Evolutionary conservation across 306 rosid genomes (phyloP), one percentile per base, ranked within the genome.

Genomic region (Canavalia ensiformis): DNA sequence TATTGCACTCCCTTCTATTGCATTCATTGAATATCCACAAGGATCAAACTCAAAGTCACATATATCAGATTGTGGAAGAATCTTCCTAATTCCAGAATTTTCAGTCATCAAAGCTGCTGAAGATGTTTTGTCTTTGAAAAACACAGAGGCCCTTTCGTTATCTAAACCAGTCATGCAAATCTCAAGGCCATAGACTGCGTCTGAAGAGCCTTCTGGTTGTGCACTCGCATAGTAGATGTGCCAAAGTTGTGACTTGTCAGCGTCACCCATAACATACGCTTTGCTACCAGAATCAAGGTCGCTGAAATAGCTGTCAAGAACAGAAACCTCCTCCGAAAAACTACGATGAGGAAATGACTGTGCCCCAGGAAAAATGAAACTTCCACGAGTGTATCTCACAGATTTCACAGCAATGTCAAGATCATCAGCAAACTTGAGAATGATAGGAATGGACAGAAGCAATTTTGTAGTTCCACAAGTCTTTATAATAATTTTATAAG

Each of bases 21-120:
- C 90, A 66, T 95, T 95, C 99, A 95, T 95, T 5, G 99, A 95
- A 78, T 93, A 95, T 0, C 99, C 99, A 62, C 99, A 95, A 0
- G 99, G 99, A 8, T 95, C 98, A 49, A 95, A 95, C 81, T 95
- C 98, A 42, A 91, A 95, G 56, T 95, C 99, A 1, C 97, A 93
- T 41, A 95, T 87, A 8, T 93, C 87, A 60, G 99, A 95, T 34
- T 90, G 63, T 0, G 97, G 97, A 46, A 95, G 94, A 65, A 95
- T 90, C 74, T 90, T 87, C 75, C 93, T 81, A 76, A 95, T 92
- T 44, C 97, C 97, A n/a, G 97, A 91, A 6, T 87, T 83, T 41
- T 82, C 68, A 0, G 97, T 95, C 99, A 95, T 91, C 8, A 2
- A 70, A 62, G 87, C 83, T 1, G 97, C 92, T 28, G 99, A 90